Percentiles rank a stretch among this genome's conserved stretches.
These are phyloP conservation scores for Trametes elegans DNA, from an alignment of 768 basidiomycete genomes.

Conservation along the genomic window DNA sequence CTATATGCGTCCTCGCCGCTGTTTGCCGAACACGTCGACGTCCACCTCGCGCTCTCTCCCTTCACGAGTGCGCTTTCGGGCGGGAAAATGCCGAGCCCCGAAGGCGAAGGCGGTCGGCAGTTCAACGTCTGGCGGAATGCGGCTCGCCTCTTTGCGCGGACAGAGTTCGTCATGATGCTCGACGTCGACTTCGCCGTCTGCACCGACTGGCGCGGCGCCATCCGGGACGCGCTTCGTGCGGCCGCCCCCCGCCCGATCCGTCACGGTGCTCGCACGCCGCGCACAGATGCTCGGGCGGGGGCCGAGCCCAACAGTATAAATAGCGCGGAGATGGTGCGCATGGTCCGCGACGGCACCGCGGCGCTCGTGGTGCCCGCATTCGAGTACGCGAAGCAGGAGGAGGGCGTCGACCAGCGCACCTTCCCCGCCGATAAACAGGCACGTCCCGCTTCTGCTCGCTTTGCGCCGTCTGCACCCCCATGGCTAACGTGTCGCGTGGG, in stretches of 20 bases:
- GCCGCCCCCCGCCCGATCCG: conserved; percentile 20
- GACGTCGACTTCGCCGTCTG: conserved; percentile 88
- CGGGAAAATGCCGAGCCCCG: conserved; percentile 4
- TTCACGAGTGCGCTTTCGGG: conserved; percentile 34
- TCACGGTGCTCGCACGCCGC: conserved; percentile 7
- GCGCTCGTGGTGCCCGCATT: conserved; percentile 87
- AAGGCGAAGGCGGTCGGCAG: conserved; percentile 54
- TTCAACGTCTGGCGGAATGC: conserved; percentile 91
- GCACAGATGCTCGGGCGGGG: too few species aligned
- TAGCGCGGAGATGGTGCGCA: conserved; percentile 29
- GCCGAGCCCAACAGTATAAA: conserved; percentile 1
- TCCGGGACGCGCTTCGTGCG: conserved; percentile 40
- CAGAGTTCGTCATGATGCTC: conserved; percentile 86
- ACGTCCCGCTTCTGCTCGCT: conserved; percentile 16
- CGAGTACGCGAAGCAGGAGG: conserved; percentile 66
- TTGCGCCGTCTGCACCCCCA: neutral
- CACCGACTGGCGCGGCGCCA: conserved; percentile 68
- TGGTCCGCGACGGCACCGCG: conserved; percentile 55
- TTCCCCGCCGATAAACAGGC: conserved; percentile 77
- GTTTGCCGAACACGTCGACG: conserved; percentile 72
- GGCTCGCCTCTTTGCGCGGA: conserved; percentile 80
- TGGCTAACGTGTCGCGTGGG: neutral
- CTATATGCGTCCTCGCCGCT: conserved; percentile 65
- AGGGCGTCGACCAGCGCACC: conserved; percentile 52
- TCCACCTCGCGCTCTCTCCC: conserved; percentile 81